Conservation (phyloP, 768 basidiomycete genomes). For the Mycena albidolilacea region DNA sequence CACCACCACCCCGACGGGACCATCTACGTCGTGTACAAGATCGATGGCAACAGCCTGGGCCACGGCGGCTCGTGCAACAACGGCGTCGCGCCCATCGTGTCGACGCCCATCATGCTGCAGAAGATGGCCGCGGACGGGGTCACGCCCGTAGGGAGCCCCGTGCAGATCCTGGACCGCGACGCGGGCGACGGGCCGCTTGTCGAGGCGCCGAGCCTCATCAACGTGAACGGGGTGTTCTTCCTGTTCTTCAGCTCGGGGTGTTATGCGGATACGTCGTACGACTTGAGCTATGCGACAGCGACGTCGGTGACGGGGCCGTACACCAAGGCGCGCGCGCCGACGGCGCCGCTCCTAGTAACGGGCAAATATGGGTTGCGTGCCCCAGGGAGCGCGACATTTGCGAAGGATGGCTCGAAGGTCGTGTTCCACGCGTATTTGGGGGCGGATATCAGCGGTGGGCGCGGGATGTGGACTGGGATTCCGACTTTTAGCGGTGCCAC, state of each 20-base stretch:
- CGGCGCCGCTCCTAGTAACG: constrained; percentile 42
- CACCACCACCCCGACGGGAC: constrained; percentile 44
- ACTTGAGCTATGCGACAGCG: constrained; percentile 49
- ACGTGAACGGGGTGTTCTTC: constrained; percentile 30
- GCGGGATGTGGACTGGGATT: constrained; percentile 33
- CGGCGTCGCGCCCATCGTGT: constrained; percentile 39
- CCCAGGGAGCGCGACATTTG: constrained; percentile 40
- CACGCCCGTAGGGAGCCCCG: constrained; percentile 40
- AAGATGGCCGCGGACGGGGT: constrained; percentile 45
- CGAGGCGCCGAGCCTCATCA: constrained; percentile 48
- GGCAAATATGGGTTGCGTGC: constrained; percentile 38
- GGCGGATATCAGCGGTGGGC: constrained; percentile 18
- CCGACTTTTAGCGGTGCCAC: constrained; percentile 26
- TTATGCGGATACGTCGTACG: constrained; percentile 46
- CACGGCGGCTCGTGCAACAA: constrained; percentile 47
- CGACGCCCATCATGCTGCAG: constrained; percentile 49
- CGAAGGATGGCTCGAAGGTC: constrained; percentile 32
- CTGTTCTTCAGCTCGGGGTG: constrained; percentile 50
- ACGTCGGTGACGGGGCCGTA: constrained; percentile 47
- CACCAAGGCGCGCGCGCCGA: constrained; percentile 44
- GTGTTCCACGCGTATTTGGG: constrained; percentile 31
- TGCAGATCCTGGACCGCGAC: constrained; percentile 46
- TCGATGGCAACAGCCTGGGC: constrained; percentile 52
- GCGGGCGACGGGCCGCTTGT: constrained; percentile 47
- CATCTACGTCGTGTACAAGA: constrained; percentile 48